phyloP scores from a whole-genome alignment of 163 green algal species.

The Chlorella variabilis region DNA sequence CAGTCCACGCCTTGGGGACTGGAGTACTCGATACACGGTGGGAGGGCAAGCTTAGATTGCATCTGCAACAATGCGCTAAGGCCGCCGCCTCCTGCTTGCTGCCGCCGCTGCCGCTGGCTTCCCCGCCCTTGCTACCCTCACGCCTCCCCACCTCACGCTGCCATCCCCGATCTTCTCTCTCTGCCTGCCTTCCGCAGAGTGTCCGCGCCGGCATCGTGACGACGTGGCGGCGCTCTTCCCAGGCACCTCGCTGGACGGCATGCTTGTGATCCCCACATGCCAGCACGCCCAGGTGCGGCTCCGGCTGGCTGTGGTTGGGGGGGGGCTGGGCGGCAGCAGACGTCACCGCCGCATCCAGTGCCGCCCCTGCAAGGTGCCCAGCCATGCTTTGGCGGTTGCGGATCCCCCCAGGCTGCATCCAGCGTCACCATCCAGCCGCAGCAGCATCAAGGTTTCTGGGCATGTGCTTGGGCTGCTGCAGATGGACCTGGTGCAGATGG shows the following conservation, averaged over 20 bases:
- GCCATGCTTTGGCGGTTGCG: too few species aligned
- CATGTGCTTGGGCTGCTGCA: background rate
- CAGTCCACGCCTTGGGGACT: constrained; percentile 56
- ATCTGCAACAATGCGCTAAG: background rate
- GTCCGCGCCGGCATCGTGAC: constrained; percentile 67
- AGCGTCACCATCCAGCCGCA: too few species aligned
- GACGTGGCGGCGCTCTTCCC: constrained; percentile 88
- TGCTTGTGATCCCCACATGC: constrained; percentile 92
- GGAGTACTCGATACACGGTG: constrained; percentile 86
- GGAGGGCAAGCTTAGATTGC: background rate
- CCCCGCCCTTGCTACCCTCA: background rate
- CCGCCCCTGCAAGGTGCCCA: too few species aligned
- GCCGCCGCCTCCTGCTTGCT: background rate
- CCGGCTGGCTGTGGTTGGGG: background rate
- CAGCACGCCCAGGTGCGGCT: constrained; percentile 74
- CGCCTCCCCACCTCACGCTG: background rate
- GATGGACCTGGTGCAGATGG: constrained; percentile 87
- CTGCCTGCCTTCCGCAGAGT: constrained; percentile 60
- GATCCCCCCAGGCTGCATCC: too few species aligned
- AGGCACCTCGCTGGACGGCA: constrained; percentile 35
- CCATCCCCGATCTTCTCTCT: too few species aligned
- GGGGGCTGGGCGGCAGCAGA: background rate
- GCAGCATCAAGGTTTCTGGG: too few species aligned
- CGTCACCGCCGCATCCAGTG: too few species aligned
- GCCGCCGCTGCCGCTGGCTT: background rate